Percentiles rank a stretch among this genome's conserved stretches.
phyloP scores from a whole-genome alignment of 257 asterid species.

The Petunia axillaris region DNA sequence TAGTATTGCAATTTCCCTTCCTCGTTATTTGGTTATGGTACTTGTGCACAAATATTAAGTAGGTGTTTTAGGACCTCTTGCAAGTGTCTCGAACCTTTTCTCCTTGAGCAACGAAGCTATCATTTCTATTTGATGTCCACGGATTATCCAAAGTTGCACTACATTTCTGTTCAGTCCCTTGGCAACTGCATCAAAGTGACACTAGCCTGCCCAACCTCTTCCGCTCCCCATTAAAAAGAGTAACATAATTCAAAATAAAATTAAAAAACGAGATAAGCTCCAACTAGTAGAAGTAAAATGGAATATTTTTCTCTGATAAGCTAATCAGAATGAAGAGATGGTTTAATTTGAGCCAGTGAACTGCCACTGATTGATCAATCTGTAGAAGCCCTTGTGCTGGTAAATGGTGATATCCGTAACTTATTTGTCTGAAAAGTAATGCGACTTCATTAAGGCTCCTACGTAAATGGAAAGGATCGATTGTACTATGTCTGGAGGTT shows the following conservation, averaged over 20 bases:
- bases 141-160: background rate
- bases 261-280: background rate
- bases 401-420: background rate
- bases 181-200: constrained; percentile 1
- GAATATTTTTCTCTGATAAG: background rate
- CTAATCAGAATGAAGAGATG: background rate
- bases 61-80: constrained; percentile 5
- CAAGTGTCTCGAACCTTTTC: background rate
- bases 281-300: background rate
- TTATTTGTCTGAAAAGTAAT: background rate
- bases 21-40: background rate
- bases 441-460: background rate
- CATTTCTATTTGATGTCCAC: background rate
- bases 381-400: background rate
- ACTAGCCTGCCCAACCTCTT: background rate
- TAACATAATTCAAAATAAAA: background rate
- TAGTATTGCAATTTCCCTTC: background rate
- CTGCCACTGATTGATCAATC: background rate
- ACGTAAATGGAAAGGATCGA: constrained; percentile 4
- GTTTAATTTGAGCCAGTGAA: constrained; percentile 6
- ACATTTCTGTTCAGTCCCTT: constrained; percentile 12
- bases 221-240: constrained; percentile 2
- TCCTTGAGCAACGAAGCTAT: background rate
- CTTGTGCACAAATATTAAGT: background rate
- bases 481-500: background rate